phyloP scores from a whole-genome alignment of 108 stramenopile genomes.

The Pseudonitzschia delicatissima region DNA sequence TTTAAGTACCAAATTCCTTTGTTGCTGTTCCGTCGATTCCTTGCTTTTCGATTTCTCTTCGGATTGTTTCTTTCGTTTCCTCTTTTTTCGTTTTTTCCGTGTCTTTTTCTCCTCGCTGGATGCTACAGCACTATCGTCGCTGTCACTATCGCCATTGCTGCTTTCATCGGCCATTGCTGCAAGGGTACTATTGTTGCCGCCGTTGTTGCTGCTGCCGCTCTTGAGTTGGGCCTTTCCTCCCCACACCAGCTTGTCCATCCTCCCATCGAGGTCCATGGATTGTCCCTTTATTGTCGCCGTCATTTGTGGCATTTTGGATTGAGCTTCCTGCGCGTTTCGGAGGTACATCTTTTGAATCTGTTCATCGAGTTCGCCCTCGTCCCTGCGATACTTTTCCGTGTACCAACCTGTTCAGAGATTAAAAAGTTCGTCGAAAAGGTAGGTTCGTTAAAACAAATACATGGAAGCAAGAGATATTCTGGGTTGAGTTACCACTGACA shows the following conservation, averaged over 20 bases:
- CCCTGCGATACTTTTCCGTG: conserved; percentile 29
- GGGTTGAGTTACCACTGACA: not conserved
- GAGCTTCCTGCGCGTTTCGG: conserved; percentile 13
- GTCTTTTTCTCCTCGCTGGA: conserved; percentile 6
- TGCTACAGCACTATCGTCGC: not conserved
- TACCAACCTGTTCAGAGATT: conserved; percentile 24
- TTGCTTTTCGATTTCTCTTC: not conserved
- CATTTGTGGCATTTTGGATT: conserved; percentile 24
- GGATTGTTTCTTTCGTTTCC: conserved; percentile 14
- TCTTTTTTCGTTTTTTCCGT: conserved; percentile 13
- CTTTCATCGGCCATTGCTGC: not conserved
- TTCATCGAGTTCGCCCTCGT: conserved; percentile 31
- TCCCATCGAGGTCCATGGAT: conserved; percentile 15
- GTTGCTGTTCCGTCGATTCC: conserved; percentile 2
- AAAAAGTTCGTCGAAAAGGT: no score
- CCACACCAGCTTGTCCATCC: conserved; percentile 36
- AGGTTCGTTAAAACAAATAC: no score
- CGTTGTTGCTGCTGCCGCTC: not conserved
- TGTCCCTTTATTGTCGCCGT: conserved; percentile 28
- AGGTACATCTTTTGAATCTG: conserved; percentile 20
- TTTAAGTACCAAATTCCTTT: conserved; percentile 17
- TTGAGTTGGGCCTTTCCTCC: conserved; percentile 28
- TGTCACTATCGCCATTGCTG: conserved; percentile 2
- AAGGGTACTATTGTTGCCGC: not conserved
- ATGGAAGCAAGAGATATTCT: not conserved